These are phyloP conservation scores for Pelargonium citronellum DNA, from an alignment of 441 rosid species.

Conservation along the genomic window DNA sequence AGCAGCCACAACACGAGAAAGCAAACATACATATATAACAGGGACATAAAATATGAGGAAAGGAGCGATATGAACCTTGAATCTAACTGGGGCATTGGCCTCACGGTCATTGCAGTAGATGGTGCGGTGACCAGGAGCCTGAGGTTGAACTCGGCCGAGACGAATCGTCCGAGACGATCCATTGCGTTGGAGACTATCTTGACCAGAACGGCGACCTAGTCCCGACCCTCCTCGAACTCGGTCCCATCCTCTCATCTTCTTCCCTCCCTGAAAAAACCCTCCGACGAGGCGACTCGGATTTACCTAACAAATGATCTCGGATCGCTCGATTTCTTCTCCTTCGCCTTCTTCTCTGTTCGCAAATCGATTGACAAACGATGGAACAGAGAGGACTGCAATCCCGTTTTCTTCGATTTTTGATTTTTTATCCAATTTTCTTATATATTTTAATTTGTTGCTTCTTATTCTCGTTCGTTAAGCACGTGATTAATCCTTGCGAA, in stretches of 20 bases:
- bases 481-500: neutral
- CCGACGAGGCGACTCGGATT: neutral
- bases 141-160: constrained; percentile 85
- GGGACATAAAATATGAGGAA: neutral
- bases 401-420: neutral
- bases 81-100: constrained; percentile 62
- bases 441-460: neutral
- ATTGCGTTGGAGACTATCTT: neutral
- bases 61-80: constrained; percentile 41
- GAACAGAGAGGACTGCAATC: neutral
- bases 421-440: neutral
- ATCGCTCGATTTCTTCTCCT: constrained; percentile 7
- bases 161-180: constrained; percentile 55
- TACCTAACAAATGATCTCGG: neutral
- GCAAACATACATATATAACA: neutral
- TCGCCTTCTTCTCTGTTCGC: neutral
- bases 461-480: neutral
- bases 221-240: constrained; percentile 32
- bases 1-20: neutral
- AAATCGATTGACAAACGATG: neutral
- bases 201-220: constrained; percentile 22
- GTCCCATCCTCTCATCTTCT: constrained; percentile 52
- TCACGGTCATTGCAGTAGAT: constrained; percentile 85
- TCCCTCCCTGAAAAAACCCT: constrained; percentile 21
- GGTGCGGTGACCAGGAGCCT: constrained; percentile 79